Conservation (phyloP, 306 rosid species). For the Hippophae rhamnoides region DNA sequence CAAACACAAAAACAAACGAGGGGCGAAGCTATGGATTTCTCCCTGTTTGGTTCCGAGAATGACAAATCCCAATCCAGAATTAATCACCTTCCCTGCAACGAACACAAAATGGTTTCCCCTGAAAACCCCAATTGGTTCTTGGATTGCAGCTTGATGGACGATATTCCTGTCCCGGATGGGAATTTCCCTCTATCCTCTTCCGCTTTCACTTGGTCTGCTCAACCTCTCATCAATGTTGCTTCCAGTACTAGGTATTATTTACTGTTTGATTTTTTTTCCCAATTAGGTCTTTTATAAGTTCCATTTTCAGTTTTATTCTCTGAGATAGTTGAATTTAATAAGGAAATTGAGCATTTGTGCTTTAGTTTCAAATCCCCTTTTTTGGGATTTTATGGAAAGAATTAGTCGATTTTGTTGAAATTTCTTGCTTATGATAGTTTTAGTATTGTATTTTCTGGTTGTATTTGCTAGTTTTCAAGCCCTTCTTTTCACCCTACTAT, state of each 20-base stretch:
- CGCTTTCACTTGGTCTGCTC: conserved; percentile 60
- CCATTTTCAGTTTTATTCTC: neutral
- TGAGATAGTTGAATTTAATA: too few relatives aligned
- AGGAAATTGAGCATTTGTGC: too few relatives aligned
- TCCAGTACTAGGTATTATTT: conserved; percentile 42
- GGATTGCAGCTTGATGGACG: conserved; percentile 74
- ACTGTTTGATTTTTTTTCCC: neutral
- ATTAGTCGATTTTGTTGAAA: too few relatives aligned
- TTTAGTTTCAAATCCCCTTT: too few relatives aligned
- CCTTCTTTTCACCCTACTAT: too few relatives aligned
- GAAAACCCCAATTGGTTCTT: conserved; percentile 85
- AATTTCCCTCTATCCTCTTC: conserved; percentile 46
- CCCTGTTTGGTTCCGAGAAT: conserved; percentile 23
- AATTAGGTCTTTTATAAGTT: neutral
- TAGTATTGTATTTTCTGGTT: too few relatives aligned
- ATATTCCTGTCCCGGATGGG: conserved; percentile 49
- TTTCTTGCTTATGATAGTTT: too few relatives aligned
- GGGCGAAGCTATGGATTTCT: conserved; percentile 6
- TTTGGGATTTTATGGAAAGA: too few relatives aligned
- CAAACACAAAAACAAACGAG: neutral
- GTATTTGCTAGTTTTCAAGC: too few relatives aligned
- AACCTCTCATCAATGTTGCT: conserved; percentile 37
- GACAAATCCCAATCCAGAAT: conserved; percentile 10
- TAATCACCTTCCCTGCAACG: conserved; percentile 16
- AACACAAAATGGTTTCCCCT: conserved; percentile 61